phyloP scores from a whole-genome alignment of 2,329 filamentous ascomycete species.

The Neonectria punicea region DNA sequence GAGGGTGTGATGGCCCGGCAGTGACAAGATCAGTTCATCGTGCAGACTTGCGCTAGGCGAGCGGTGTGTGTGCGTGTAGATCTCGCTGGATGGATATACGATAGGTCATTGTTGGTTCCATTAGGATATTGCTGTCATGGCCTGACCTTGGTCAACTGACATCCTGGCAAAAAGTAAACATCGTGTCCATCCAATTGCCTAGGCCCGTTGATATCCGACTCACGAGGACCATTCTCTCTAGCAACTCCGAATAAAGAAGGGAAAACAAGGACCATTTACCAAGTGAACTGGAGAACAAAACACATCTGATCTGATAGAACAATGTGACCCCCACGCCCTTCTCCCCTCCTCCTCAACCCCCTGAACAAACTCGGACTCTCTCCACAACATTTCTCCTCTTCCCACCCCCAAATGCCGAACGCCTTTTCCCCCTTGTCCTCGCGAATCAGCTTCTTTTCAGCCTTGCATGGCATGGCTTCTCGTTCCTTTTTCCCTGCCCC shows the following conservation, averaged over 20 bases:
- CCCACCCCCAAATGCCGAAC: slow-evolving; percentile 25
- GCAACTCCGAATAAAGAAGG: neutral
- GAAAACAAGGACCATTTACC: neutral
- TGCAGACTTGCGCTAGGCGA: neutral
- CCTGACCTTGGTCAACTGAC: neutral
- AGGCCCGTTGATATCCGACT: neutral
- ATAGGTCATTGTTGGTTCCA: neutral
- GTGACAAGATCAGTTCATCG: slow-evolving; percentile 4
- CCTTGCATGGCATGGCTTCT: neutral
- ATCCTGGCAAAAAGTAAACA: neutral
- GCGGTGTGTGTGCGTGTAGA: slow-evolving; percentile 1
- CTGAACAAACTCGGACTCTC: slow-evolving; percentile 10
- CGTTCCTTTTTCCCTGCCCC: slow-evolving; percentile 6
- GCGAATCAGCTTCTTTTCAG: slow-evolving; percentile 2
- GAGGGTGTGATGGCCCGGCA: neutral
- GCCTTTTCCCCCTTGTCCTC: neutral
- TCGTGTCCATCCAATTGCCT: neutral
- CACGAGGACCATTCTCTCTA: neutral
- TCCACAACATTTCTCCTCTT: slow-evolving; percentile 31
- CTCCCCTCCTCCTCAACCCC: neutral
- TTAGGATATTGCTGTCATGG: neutral
- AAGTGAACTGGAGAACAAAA: neutral
- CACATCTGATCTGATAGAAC: neutral
- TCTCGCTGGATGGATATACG: neutral
- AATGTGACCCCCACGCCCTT: slow-evolving; percentile 19